Evolutionary conservation across 768 basidiomycete genomes (phyloP).

Genomic region (Boletus barrowsii): DNA sequence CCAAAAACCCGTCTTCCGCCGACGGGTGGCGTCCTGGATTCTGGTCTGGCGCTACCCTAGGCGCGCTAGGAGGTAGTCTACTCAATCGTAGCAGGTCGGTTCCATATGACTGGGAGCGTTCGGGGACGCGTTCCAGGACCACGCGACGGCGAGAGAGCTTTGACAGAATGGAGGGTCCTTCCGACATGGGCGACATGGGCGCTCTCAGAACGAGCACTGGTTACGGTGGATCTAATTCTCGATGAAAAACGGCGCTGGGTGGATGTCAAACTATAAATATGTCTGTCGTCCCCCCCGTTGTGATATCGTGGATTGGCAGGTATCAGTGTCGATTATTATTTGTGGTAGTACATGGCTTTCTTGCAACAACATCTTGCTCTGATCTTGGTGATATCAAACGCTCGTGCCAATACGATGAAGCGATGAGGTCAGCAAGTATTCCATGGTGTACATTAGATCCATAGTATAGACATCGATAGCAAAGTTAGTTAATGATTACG

Average conservation of each 20-base stretch:
- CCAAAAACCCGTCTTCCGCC: constrained; percentile 32
- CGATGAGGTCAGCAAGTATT: background rate
- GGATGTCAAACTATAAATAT: background rate
- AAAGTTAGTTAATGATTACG: constrained; percentile 12
- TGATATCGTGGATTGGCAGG: background rate
- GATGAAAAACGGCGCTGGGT: constrained; percentile 38
- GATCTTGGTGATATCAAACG: too few relatives aligned
- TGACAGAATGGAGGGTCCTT: constrained; percentile 68
- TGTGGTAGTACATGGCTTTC: background rate
- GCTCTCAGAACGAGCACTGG: constrained; percentile 75
- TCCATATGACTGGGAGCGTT: constrained; percentile 62
- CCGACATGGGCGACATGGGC: constrained; percentile 67
- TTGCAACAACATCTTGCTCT: background rate
- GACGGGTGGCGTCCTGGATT: constrained; percentile 68
- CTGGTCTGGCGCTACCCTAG: constrained; percentile 79
- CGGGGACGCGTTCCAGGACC: constrained; percentile 29
- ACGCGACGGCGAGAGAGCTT: constrained; percentile 25
- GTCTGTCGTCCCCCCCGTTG: background rate
- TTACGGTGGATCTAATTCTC: constrained; percentile 71
- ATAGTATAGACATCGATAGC: background rate
- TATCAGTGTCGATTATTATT: background rate
- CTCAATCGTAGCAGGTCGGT: constrained; percentile 40
- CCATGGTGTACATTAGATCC: background rate
- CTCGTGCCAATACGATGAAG: too few relatives aligned
- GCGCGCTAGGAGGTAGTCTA: constrained; percentile 62